Base-by-base conservation (phyloP, 192 early-diverging fungal genomes). In the Obelidium mucronatum region DNA sequence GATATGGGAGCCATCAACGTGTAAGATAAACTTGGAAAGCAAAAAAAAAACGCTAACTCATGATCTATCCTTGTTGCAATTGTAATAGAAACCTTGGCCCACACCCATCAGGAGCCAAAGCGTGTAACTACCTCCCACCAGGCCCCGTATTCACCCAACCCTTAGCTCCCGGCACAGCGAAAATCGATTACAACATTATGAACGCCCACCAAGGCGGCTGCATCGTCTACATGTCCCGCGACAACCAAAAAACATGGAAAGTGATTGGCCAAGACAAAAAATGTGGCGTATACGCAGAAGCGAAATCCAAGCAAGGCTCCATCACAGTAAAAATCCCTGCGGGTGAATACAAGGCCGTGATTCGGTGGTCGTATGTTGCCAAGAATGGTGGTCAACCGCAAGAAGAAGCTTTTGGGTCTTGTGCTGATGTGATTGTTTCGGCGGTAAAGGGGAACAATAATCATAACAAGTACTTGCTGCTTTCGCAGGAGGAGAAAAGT, bases 1-100 rank as follows among this genome's bases (percentile, higher is more conserved):
- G n/a, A n/a, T n/a, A 61, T 61, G 59, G 59, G 59, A 22, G 59
- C 59, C 59, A 31, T 61, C 59, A 61, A 61, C 59, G 59, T 61
- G n/a, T n/a, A n/a, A n/a, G n/a, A n/a, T n/a, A n/a, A n/a, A n/a
- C n/a, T n/a, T n/a, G n/a, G n/a, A n/a, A n/a, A n/a, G n/a, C n/a
- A n/a, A n/a, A n/a, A n/a, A n/a, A n/a, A n/a, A n/a, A n/a, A n/a
- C n/a, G n/a, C n/a, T n/a, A n/a, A n/a, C n/a, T n/a, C n/a, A n/a
- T n/a, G n/a, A n/a, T n/a, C n/a, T n/a, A n/a, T n/a, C n/a, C n/a
- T n/a, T n/a, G n/a, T n/a, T n/a, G n/a, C n/a, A n/a, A n/a, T n/a
- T n/a, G n/a, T n/a, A n/a, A n/a, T n/a, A n/a, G n/a, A n/a, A 61
- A 61, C 59, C 59, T 61, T 15, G 59, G 59, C 1, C 59, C 59